phyloP scores from a whole-genome alignment of 1,284 basidiomycete species.

The Stygiomarasmius scandens region DNA sequence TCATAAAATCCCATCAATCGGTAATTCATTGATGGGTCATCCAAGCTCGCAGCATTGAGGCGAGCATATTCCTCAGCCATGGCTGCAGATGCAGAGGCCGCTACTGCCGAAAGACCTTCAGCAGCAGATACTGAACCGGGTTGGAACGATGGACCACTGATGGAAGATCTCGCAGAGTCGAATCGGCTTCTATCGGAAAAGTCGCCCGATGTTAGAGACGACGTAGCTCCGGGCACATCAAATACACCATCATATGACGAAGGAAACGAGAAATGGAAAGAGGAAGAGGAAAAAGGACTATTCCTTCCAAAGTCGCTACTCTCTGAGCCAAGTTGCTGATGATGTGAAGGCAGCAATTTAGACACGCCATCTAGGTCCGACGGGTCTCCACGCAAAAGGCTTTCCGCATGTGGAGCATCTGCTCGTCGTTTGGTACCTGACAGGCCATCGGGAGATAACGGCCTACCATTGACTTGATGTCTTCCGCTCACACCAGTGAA shows the following conservation, averaged over 20 bases:
- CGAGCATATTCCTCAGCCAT: constrained; percentile 73
- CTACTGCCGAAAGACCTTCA: constrained; percentile 64
- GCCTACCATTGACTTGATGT: constrained; percentile 79
- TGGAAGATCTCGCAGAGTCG: constrained; percentile 30
- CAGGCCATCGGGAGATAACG: constrained; percentile 61
- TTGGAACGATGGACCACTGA: constrained; percentile 26
- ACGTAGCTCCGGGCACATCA: constrained; percentile 24
- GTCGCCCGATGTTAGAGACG: neutral
- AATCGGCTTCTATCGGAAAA: neutral
- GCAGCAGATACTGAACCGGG: constrained; percentile 42
- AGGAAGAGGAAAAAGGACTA: constrained; percentile 67
- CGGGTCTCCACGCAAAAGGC: constrained; percentile 75
- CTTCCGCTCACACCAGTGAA: constrained; percentile 60
- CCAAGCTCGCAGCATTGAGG: constrained; percentile 55
- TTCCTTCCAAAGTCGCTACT: constrained; percentile 37
- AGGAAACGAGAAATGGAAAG: constrained; percentile 78
- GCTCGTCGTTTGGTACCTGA: constrained; percentile 72
- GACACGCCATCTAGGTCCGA: constrained; percentile 47
- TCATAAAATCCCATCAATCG: constrained; percentile 58
- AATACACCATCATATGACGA: constrained; percentile 33
- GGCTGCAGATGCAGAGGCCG: constrained; percentile 61
- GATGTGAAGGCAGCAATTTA: constrained; percentile 20
- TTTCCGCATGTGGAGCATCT: constrained; percentile 73
- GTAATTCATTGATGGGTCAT: constrained; percentile 48
- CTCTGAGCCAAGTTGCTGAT: constrained; percentile 1